A percentile compares a stretch with the other conserved stretches of the same genome.
These are phyloP conservation scores for Annulohypoxylon truncatum DNA, from an alignment of 2,329 filamentous ascomycete genomes.

Conservation along the genomic window DNA sequence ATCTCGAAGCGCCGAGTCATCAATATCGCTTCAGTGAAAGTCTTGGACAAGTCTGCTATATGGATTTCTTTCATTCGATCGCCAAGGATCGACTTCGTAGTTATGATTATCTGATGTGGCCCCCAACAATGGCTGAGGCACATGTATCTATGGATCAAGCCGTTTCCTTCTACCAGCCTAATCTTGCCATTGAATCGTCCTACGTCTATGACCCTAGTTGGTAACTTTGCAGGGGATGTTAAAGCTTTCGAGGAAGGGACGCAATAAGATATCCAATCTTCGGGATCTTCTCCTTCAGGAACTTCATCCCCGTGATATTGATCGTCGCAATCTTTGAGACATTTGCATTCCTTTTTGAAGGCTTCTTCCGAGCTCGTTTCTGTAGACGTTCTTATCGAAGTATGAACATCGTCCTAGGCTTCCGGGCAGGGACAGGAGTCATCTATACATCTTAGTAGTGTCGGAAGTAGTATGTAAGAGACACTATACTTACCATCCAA, in stretches of 20 bases:
- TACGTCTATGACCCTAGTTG: background rate
- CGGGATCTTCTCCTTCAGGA: background rate
- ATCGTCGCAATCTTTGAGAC: background rate
- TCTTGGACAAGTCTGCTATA: constrained; percentile 24
- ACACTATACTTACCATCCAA: background rate
- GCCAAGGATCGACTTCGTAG: constrained; percentile 10
- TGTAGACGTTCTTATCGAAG: background rate
- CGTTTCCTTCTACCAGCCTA: constrained; percentile 14
- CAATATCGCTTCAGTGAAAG: constrained; percentile 5
- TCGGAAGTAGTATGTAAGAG: background rate
- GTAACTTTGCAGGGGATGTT: background rate
- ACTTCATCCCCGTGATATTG: background rate
- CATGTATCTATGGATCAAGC: constrained; percentile 12
- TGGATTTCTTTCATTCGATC: constrained; percentile 15
- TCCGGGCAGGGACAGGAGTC: background rate
- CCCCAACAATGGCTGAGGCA: constrained; percentile 38
- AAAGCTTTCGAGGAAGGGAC: background rate
- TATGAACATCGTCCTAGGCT: background rate
- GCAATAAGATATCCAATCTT: background rate
- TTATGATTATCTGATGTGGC: constrained; percentile 26
- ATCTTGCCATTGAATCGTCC: background rate
- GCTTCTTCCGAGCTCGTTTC: constrained; percentile 6
- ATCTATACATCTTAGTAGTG: background rate
- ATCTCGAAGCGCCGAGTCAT: constrained; percentile 16
- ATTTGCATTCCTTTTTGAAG: background rate